These are phyloP conservation scores for Kwoniella europaea DNA, from an alignment of 768 basidiomycete species.

Conservation along the genomic window DNA sequence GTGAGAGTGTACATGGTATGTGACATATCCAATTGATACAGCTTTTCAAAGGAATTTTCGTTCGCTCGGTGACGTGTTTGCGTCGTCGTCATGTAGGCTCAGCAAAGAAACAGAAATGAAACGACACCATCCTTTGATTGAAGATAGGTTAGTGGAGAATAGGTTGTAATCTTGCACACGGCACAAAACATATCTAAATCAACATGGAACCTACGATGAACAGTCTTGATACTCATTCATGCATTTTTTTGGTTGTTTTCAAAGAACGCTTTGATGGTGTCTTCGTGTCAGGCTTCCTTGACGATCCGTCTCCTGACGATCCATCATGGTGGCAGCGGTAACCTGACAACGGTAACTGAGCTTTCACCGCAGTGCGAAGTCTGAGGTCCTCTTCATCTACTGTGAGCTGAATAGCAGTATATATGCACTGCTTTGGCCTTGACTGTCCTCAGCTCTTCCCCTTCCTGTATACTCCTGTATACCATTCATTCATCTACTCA, in stretches of 20 bases:
- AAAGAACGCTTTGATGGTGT: neutral
- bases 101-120: constrained; percentile 19
- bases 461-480: too few relatives aligned
- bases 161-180: too few relatives aligned
- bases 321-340: neutral
- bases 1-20: constrained; percentile 19
- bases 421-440: too few relatives aligned
- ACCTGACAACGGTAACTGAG: neutral
- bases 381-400: too few relatives aligned
- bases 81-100: constrained; percentile 8
- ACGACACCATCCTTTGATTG: neutral
- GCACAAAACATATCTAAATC: too few relatives aligned
- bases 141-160: too few relatives aligned
- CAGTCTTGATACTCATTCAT: neutral
- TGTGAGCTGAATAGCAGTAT: too few relatives aligned
- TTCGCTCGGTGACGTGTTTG: neutral
- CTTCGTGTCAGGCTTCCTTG: neutral
- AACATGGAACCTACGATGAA: neutral
- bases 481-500: too few relatives aligned
- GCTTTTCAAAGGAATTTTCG: neutral
- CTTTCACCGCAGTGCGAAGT: too few relatives aligned
- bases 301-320: neutral
- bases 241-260: neutral
- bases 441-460: too few relatives aligned
- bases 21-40: neutral